phyloP scores from a whole-genome alignment of 805 yeast genomes.

The Kluyveromyces dobzhanskii region DNA sequence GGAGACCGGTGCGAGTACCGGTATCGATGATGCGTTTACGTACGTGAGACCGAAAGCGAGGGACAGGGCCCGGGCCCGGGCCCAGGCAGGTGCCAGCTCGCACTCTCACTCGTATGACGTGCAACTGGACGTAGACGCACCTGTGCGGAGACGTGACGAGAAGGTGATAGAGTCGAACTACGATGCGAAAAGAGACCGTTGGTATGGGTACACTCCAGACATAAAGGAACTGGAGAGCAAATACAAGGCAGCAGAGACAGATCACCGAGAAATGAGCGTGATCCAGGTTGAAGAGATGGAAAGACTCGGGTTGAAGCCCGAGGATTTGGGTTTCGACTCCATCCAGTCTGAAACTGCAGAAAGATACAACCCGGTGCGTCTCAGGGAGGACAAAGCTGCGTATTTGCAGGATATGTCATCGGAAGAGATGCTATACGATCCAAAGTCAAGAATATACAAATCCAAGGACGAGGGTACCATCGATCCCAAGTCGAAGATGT shows the following conservation, averaged over 20 bases:
- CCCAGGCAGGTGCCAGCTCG: slow-evolving; percentile 25
- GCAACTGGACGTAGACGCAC: slow-evolving; percentile 5
- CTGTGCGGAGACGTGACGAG: not conserved
- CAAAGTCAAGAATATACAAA: slow-evolving; percentile 39
- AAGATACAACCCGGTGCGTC: slow-evolving; percentile 37
- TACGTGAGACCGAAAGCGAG: not conserved
- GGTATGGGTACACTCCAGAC: slow-evolving; percentile 62
- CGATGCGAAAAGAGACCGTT: slow-evolving; percentile 69
- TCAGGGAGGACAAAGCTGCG: slow-evolving; percentile 70
- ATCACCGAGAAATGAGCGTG: slow-evolving; percentile 1
- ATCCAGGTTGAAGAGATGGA: slow-evolving; percentile 9
- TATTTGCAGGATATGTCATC: slow-evolving; percentile 46
- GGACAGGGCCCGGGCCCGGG: no score
- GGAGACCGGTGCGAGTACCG: no score
- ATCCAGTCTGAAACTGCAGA: not conserved
- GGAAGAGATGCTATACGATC: slow-evolving; percentile 42
- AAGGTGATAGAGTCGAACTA: slow-evolving; percentile 30
- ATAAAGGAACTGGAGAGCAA: slow-evolving; percentile 15
- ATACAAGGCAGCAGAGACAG: slow-evolving; percentile 5
- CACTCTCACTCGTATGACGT: slow-evolving; percentile 30
- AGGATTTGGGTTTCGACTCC: slow-evolving; percentile 1
- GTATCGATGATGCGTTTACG: not conserved
- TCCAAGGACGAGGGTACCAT: slow-evolving; percentile 27
- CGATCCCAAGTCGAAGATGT: slow-evolving; percentile 37
- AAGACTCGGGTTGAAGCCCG: slow-evolving; percentile 10